Evolutionary conservation across 768 basidiomycete species (phyloP).

Genomic region (Calocybe cyanea): DNA sequence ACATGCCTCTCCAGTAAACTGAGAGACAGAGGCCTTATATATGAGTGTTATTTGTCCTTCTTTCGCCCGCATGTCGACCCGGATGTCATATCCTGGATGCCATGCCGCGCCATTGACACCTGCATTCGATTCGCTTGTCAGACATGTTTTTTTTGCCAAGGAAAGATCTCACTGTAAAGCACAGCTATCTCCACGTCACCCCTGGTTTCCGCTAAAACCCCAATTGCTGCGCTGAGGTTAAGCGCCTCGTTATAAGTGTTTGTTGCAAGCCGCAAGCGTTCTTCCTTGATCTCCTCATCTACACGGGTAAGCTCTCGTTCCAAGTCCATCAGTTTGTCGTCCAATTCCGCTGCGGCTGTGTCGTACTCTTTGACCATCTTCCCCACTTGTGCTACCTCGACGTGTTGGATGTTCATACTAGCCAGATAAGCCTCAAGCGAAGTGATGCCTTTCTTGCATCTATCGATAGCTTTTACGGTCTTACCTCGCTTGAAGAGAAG

Average conservation of each 20-base stretch:
- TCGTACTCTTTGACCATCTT: conserved; percentile 16
- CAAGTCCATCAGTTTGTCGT: conserved; percentile 18
- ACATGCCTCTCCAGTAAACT: conserved; percentile 36
- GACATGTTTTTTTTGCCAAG: background rate
- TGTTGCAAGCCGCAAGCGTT: conserved; percentile 3
- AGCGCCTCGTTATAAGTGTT: conserved; percentile 6
- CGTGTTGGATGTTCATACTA: conserved; percentile 19
- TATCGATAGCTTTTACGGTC: conserved; percentile 11
- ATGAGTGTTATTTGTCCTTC: conserved; percentile 28
- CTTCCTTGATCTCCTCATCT: conserved; percentile 17
- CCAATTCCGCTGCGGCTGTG: conserved; percentile 16
- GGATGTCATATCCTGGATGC: conserved; percentile 32
- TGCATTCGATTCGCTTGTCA: background rate
- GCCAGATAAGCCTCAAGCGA: conserved; percentile 23
- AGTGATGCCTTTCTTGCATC: conserved; percentile 18
- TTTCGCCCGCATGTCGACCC: conserved; percentile 30
- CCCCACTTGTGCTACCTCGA: conserved; percentile 15
- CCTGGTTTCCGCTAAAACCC: conserved; percentile 23
- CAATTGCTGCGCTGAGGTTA: conserved; percentile 17
- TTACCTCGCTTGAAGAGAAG: background rate
- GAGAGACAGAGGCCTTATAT: conserved; percentile 37
- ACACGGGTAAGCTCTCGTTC: conserved; percentile 15
- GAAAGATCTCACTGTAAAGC: conserved; percentile 24
- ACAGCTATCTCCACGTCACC: conserved; percentile 27
- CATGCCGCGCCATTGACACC: conserved; percentile 27